Evolutionary conservation across 495 filamentous ascomycete species (phyloP), one percentile per base, ranked within the genome.

Genomic region (Aspergillus asperescens): DNA sequence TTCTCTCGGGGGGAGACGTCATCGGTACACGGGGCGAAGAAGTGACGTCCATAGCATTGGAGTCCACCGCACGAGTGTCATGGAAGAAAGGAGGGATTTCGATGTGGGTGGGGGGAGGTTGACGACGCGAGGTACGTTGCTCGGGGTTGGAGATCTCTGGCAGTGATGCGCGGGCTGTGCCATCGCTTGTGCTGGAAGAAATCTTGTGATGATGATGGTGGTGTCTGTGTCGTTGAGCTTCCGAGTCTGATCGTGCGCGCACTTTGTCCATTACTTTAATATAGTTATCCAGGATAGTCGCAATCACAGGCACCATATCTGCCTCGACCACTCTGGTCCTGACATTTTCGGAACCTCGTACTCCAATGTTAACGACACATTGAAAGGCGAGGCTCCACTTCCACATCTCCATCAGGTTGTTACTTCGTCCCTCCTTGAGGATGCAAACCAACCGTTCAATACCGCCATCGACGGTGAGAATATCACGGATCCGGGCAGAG

Each of bases 361-460:
- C 93, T 20, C 93, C 93, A 63, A 98, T 96, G 67, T 98, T 98
- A 64, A 97, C 90, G 25, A 96, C 91, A 67, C 94, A 97, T 64
- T 97, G 93, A 63, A 98, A 96, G 37, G 93, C 93, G 46, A 98
- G 78, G 63, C 96, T 98, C 93, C 93, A 98, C 75, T 97, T 97
- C 94, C 93, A 98, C 87, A 94, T 94, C 64, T 95, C 91, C 91
- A 96, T 96, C 84, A 96, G 82, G 67, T 97, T 90, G 74, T 90
- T 90, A 64, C 88, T 95, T 66, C 90, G 79, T 56, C 93, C 93
- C 68, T 93, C 87, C 72, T 98, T 98, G 63, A 98, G 81, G 65
- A 98, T 96, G 79, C 89, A 95, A 65, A 98, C 89, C 56, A 98
- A 73, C 56, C 92, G 71, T 77, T 98, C 93, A 62, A 97, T 89